These are phyloP conservation scores for Hymenoscyphus repandus DNA, from an alignment of 2,329 filamentous ascomycete species.

Conservation along the genomic window DNA sequence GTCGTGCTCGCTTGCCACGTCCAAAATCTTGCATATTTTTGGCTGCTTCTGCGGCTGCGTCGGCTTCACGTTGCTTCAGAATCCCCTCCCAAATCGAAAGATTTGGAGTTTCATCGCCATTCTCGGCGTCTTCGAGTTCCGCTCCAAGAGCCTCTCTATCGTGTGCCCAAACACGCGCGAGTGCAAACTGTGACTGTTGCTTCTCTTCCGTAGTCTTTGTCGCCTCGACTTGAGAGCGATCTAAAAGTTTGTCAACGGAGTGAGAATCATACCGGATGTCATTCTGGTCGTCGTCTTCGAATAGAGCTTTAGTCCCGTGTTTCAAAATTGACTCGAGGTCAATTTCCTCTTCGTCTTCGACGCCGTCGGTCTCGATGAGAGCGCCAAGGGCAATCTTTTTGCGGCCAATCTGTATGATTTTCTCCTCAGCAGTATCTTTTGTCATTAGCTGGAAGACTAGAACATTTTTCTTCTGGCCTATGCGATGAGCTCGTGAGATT, in stretches of 20 bases:
- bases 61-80: slow-evolving; percentile 72
- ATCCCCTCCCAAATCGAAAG: slow-evolving; percentile 86
- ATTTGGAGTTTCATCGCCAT: slow-evolving; percentile 51
- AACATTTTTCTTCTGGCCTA: slow-evolving; percentile 94
- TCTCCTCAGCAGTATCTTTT: slow-evolving; percentile 82
- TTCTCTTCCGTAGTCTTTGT: slow-evolving; percentile 58
- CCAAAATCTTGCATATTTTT: slow-evolving; percentile 71
- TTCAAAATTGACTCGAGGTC: slow-evolving; percentile 85
- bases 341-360: slow-evolving; percentile 69
- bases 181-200: slow-evolving; percentile 76
- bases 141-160: slow-evolving; percentile 65
- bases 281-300: slow-evolving; percentile 66
- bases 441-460: slow-evolving; percentile 94
- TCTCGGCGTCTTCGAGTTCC: slow-evolving; percentile 47
- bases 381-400: slow-evolving; percentile 96
- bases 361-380: slow-evolving; percentile 86
- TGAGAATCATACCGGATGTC: slow-evolving; percentile 77
- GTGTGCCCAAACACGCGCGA: slow-evolving; percentile 89
- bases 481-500: slow-evolving; percentile 87
- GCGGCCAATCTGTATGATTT: slow-evolving; percentile 91
- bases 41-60: slow-evolving; percentile 68
- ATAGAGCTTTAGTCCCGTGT: slow-evolving; percentile 81
- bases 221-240: slow-evolving; percentile 75
- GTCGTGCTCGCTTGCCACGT: slow-evolving; percentile 62
- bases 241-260: slow-evolving; percentile 85